Evolutionary conservation across 805 yeast species (phyloP), one percentile per base, ranked within the genome.

Genomic region (Saccharomyces cerevisiae): DNA sequence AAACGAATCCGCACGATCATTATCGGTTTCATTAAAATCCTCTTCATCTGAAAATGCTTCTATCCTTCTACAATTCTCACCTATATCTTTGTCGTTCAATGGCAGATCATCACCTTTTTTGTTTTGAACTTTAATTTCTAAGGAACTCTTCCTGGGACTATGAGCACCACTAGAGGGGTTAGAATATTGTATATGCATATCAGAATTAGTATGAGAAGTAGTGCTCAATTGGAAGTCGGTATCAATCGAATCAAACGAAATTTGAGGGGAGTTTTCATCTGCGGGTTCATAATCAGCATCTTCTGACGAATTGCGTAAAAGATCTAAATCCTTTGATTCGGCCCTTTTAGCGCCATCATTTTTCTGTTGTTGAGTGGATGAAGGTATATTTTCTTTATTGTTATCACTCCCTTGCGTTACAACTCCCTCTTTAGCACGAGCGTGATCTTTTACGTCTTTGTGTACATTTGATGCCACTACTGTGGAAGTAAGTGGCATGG

Each of bases 161-260:
- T 17, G 22, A 4, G 5, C 43, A 13, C 4, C 17, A 24, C 24
- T n/a, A 36, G 24, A 21, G 6, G 43, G 3, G 2, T 36, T 36
- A 13, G 8, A 17, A 36, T 36, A 4, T 36, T 17, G 43, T 21
- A 17, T 36, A 36, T 36, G 43, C 43, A 36, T 36, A 36, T 36
- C 46, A 55, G 59, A 24, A 47, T 29, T 31, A 49, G 53, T 6
- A 52, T 14, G 4, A 53, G 46, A n/a, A 17, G 43, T 28, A 53
- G 52, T n/a, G 53, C 43, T 14, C 53, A 48, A 6, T 49, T 52
- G 43, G 11, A 36, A 36, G 8, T 36, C 43, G 43, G 43, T 13
- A 66, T 66, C 17, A 63, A 50, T 31, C 61, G 61, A 11, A 67
- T 65, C 48, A 64, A 50, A 49, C 56, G 60, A 6, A 64, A 61